Conservation (phyloP, 768 basidiomycete genomes). For the Grammothele lineata region DNA sequence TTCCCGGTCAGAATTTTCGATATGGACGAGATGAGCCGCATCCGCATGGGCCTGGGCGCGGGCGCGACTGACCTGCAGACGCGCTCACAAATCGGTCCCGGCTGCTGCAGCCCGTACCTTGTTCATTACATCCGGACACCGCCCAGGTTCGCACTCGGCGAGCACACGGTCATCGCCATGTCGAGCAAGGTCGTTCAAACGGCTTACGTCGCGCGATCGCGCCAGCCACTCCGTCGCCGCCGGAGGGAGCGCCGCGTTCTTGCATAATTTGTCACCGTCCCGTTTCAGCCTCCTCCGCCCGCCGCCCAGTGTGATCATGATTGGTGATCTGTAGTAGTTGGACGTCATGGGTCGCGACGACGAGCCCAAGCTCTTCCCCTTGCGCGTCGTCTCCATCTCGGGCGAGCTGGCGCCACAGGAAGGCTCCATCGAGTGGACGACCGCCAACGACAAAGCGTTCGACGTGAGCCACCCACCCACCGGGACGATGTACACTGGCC, state of each 20-base stretch:
- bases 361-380: slow-evolving; percentile 69
- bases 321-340: slow-evolving; percentile 94
- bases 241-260: slow-evolving; percentile 3
- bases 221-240: not conserved
- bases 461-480: slow-evolving; percentile 75
- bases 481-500: slow-evolving; percentile 86
- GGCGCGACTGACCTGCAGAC: slow-evolving; percentile 71
- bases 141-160: slow-evolving; percentile 87
- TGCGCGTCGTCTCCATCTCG: slow-evolving; percentile 87
- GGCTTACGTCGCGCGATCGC: slow-evolving; percentile 52
- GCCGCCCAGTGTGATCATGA: slow-evolving; percentile 90
- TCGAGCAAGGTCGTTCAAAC: slow-evolving; percentile 98
- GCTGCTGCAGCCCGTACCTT: slow-evolving; percentile 51
- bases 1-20: slow-evolving; percentile 58
- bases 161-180: slow-evolving; percentile 93
- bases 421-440: slow-evolving; percentile 84
- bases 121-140: slow-evolving; percentile 81
- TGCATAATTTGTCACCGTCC: slow-evolving; percentile 12
- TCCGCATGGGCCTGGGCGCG: slow-evolving; percentile 57
- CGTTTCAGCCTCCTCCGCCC: slow-evolving; percentile 77
- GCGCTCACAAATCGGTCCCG: slow-evolving; percentile 10
- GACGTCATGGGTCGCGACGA: slow-evolving; percentile 73
- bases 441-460: slow-evolving; percentile 77
- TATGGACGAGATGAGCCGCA: slow-evolving; percentile 60
- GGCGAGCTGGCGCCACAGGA: slow-evolving; percentile 85